Evolutionary conservation across 2,329 filamentous ascomycete genomes (phyloP).

Genomic region (Verruconis gallopava): DNA sequence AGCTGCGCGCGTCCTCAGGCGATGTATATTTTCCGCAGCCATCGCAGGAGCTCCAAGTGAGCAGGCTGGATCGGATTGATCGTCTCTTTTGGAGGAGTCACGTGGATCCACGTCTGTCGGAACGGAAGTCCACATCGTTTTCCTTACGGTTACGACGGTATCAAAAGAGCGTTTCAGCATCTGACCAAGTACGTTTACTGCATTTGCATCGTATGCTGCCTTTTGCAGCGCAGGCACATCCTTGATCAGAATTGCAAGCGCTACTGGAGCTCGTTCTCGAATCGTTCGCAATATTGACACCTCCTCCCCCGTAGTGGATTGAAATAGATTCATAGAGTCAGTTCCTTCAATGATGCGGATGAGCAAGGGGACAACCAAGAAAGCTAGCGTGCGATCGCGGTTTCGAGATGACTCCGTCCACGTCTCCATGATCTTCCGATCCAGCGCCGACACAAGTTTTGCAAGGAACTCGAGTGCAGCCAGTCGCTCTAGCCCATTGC

Average conservation of each 20-base stretch:
- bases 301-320: slow-evolving; percentile 47
- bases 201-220: slow-evolving; percentile 59
- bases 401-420: slow-evolving; percentile 26
- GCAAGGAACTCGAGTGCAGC: slow-evolving; percentile 28
- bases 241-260: slow-evolving; percentile 69
- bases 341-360: slow-evolving; percentile 34
- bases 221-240: slow-evolving; percentile 71
- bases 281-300: slow-evolving; percentile 52
- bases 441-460: slow-evolving; percentile 14
- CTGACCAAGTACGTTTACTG: slow-evolving; percentile 48
- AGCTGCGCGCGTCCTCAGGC: slow-evolving; percentile 62
- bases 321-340: slow-evolving; percentile 17
- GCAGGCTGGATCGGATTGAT: slow-evolving; percentile 11
- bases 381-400: slow-evolving; percentile 27
- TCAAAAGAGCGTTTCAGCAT: slow-evolving; percentile 56
- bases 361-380: slow-evolving; percentile 34
- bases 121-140: slow-evolving; percentile 42
- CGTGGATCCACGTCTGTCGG: slow-evolving; percentile 14
- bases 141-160: slow-evolving; percentile 34
- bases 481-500: slow-evolving; percentile 28
- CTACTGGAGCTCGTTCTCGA: slow-evolving; percentile 57
- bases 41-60: slow-evolving; percentile 35
- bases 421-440: slow-evolving; percentile 22
- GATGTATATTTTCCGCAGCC: slow-evolving; percentile 47
- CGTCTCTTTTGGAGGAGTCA: slow-evolving; percentile 1